These are phyloP conservation scores for Schizophyllum amplum DNA, from an alignment of 1,284 basidiomycete genomes.

Conservation along the genomic window DNA sequence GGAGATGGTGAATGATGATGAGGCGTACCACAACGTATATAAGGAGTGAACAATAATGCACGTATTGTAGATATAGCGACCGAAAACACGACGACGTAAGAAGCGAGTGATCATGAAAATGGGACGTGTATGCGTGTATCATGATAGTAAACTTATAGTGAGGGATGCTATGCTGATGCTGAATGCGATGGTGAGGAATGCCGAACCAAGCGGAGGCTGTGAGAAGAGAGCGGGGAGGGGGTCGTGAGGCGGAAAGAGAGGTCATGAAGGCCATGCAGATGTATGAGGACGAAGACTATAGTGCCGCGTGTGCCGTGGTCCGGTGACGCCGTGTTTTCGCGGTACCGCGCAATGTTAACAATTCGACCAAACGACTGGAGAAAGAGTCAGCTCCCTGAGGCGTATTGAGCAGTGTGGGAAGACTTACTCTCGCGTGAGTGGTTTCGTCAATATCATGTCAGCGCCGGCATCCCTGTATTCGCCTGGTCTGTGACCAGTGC, in stretches of 20 bases:
- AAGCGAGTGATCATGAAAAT: neutral
- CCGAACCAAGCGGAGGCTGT: neutral
- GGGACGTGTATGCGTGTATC: neutral
- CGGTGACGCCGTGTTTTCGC: neutral
- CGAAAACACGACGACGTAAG: neutral
- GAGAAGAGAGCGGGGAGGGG: neutral
- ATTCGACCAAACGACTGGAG: neutral
- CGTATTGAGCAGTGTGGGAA: neutral
- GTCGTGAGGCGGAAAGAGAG: neutral
- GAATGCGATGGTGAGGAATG: neutral
- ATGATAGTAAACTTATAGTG: too few species aligned
- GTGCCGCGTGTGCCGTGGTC: neutral
- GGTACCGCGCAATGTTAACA: neutral
- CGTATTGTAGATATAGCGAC: neutral
- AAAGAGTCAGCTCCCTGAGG: neutral
- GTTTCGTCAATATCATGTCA: conserved; percentile 17
- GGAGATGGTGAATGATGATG: neutral
- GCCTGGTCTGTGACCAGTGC: conserved; percentile 15
- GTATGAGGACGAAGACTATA: neutral
- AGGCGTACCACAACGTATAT: neutral
- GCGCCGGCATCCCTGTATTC: conserved; percentile 13
- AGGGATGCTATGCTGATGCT: too few species aligned
- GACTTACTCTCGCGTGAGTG: conserved; percentile 13
- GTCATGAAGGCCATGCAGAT: neutral
- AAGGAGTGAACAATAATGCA: neutral